Percentiles rank a stretch among this genome's conserved stretches.
phyloP scores from a whole-genome alignment of 1,284 basidiomycete genomes.

The Fistulina hepatica region DNA sequence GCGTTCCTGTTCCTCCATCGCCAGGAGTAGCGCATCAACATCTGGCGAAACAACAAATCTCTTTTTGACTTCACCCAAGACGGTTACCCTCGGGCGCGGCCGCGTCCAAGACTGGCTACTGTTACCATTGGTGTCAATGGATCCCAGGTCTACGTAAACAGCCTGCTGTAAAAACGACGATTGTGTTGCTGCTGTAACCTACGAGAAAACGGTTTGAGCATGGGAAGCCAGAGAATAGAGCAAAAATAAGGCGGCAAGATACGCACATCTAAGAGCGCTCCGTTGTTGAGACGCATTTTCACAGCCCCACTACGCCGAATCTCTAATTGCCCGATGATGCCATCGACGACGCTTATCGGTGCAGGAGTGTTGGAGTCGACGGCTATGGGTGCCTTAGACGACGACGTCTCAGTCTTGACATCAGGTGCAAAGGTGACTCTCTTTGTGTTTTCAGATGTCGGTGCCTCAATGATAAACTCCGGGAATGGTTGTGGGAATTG shows the following conservation, averaged over 20 bases:
- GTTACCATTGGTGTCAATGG: too few relatives aligned
- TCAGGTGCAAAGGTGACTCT: conserved; percentile 54
- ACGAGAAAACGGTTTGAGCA: conserved; percentile 6
- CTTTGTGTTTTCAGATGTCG: conserved; percentile 26
- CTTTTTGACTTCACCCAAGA: conserved; percentile 80
- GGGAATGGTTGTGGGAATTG: conserved; percentile 91
- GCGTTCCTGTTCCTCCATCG: conserved; percentile 54
- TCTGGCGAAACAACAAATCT: conserved; percentile 83
- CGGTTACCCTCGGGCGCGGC: conserved; percentile 46
- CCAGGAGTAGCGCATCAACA: conserved; percentile 65
- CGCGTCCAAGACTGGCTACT: too few relatives aligned
- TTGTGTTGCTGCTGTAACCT: conserved; percentile 80
- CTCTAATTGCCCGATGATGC: conserved; percentile 72
- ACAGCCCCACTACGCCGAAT: conserved; percentile 79
- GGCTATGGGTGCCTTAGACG: conserved; percentile 18
- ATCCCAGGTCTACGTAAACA: conserved; percentile 62
- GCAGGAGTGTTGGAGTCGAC: conserved; percentile 20
- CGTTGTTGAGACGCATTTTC: conserved; percentile 74
- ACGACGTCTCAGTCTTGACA: conserved; percentile 34
- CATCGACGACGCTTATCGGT: conserved; percentile 33
- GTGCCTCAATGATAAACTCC: conserved; percentile 36
- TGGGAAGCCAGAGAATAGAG: not conserved
- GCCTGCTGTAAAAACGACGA: conserved; percentile 87
- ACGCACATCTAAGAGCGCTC: conserved; percentile 73
- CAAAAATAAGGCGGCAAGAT: conserved; percentile 1